Conservation (phyloP, 768 basidiomycete species). For the Hortiboletus campestris region DNA sequence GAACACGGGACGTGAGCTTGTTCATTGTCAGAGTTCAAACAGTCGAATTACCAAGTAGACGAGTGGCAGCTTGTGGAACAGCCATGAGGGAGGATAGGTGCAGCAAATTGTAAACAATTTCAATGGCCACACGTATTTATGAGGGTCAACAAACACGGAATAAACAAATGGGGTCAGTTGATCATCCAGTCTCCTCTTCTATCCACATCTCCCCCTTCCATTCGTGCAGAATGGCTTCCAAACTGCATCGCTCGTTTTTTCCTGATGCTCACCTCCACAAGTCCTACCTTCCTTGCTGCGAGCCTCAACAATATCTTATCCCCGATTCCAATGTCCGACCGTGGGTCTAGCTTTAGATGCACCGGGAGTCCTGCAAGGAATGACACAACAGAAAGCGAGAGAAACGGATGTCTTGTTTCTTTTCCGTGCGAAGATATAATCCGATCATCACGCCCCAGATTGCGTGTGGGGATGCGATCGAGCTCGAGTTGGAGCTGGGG, state of each 20-base stretch:
- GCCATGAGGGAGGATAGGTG: conserved; percentile 41
- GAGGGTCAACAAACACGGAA: conserved; percentile 20
- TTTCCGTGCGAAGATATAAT: conserved; percentile 89
- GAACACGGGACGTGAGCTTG: conserved; percentile 8
- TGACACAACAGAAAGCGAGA: conserved; percentile 73
- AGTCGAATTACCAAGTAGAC: conserved; percentile 45
- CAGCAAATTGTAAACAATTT: neutral
- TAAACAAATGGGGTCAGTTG: conserved; percentile 18
- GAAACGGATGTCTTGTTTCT: conserved; percentile 89
- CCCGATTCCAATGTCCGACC: conserved; percentile 71
- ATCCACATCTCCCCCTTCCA: conserved; percentile 59
- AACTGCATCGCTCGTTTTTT: conserved; percentile 98
- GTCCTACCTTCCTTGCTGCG: conserved; percentile 68
- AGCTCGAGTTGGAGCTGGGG: conserved; percentile 84
- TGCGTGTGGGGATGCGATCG: conserved; percentile 81
- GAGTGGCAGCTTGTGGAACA: conserved; percentile 45
- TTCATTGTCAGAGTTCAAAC: neutral
- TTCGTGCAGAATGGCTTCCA: conserved; percentile 82
- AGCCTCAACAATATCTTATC: conserved; percentile 86
- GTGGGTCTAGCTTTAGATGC: conserved; percentile 76
- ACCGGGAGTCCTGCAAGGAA: conserved; percentile 81
- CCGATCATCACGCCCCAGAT: conserved; percentile 93
- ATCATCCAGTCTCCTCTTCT: conserved; percentile 48
- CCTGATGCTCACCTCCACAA: conserved; percentile 67
- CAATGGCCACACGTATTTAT: neutral